Percentiles rank a stretch among this genome's conserved stretches.
Evolutionary conservation across 257 asterid genomes (phyloP).

Genomic region (Anisodus acutangulus): DNA sequence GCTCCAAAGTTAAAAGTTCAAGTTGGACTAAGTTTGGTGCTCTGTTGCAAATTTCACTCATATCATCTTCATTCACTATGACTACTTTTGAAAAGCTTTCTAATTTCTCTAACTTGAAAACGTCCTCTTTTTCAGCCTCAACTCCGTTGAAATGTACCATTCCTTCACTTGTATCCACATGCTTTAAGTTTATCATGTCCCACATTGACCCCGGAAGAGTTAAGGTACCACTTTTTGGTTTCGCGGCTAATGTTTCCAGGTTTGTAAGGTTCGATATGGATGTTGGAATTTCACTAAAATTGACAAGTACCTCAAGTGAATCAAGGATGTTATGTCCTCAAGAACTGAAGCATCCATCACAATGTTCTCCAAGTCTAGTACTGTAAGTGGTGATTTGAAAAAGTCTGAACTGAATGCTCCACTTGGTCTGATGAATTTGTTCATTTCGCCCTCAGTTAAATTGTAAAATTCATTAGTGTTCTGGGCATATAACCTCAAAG

Average conservation of each 20-base stretch:
- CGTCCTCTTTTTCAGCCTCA: background rate
- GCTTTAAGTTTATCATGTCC: slow-evolving; percentile 27
- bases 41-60: slow-evolving; percentile 21
- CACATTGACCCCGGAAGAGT: slow-evolving; percentile 12
- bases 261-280: slow-evolving; percentile 19
- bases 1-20: background rate
- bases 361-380: slow-evolving; percentile 5
- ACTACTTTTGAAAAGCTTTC: background rate
- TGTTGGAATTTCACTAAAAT: background rate
- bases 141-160: background rate
- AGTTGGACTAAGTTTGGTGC: slow-evolving; percentile 26
- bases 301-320: slow-evolving; percentile 26
- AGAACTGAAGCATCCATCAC: background rate
- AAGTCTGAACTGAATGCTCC: background rate
- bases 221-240: background rate
- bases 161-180: slow-evolving; percentile 14
- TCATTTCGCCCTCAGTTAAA: background rate
- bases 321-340: background rate
- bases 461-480: background rate
- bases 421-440: background rate
- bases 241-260: slow-evolving; percentile 19
- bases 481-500: background rate
- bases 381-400: slow-evolving; percentile 1
- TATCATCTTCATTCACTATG: background rate
- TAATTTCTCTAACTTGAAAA: background rate